Conservation (phyloP, 805 yeast species). For the Hanseniaspora jakobsenii region DNA sequence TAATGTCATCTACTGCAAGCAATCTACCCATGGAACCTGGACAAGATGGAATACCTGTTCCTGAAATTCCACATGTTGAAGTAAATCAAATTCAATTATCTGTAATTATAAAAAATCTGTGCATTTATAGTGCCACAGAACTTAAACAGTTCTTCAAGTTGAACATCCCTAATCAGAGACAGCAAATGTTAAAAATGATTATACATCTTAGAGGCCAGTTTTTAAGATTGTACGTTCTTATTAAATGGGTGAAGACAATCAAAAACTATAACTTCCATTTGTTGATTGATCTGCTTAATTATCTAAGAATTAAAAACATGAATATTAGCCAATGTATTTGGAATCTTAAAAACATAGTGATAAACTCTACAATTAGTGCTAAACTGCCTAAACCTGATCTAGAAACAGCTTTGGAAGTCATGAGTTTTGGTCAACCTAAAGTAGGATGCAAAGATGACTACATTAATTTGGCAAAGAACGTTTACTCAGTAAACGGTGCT, state of each 20-base stretch:
- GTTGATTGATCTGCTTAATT: constrained; percentile 75
- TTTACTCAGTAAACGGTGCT: too few species aligned
- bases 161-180: constrained; percentile 39
- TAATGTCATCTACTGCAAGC: background rate
- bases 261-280: constrained; percentile 58
- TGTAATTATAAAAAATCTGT: constrained; percentile 25
- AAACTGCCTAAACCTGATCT: constrained; percentile 87
- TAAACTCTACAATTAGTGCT: constrained; percentile 60
- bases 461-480: too few species aligned
- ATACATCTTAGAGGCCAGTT: constrained; percentile 71
- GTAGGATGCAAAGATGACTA: too few species aligned
- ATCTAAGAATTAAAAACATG: constrained; percentile 72
- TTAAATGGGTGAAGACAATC: constrained; percentile 66
- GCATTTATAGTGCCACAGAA: constrained; percentile 27
- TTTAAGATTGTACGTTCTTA: constrained; percentile 68
- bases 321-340: constrained; percentile 51
- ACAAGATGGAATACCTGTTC: constrained; percentile 3
- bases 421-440: constrained; percentile 64
- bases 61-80: constrained; percentile 28
- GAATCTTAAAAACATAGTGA: constrained; percentile 49
- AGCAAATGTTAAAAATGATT: constrained; percentile 52
- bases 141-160: constrained; percentile 28
- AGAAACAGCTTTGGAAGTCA: constrained; percentile 74
- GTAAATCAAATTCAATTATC: constrained; percentile 28
- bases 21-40: background rate